These are phyloP conservation scores for Epichloe uncinata DNA, from an alignment of 2,329 filamentous ascomycete species.

Conservation along the genomic window DNA sequence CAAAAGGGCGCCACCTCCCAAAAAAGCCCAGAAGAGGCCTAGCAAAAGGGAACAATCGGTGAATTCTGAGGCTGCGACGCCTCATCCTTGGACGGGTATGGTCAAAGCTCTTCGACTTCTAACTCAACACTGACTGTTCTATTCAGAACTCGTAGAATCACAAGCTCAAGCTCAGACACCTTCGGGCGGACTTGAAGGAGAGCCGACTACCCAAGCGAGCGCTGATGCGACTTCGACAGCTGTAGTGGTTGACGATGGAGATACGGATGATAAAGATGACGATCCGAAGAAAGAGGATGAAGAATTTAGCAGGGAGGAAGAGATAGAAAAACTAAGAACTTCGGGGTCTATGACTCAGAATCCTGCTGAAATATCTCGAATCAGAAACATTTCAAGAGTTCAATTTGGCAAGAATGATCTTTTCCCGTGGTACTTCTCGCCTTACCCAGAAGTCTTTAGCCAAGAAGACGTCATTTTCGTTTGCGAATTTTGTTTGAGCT, in stretches of 20 bases:
- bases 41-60: constrained; percentile 45
- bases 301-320: constrained; percentile 67
- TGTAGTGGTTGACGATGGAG: constrained; percentile 36
- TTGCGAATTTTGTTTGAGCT: constrained; percentile 92
- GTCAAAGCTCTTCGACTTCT: neutral
- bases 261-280: constrained; percentile 37
- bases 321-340: constrained; percentile 91
- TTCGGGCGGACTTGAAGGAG: constrained; percentile 27
- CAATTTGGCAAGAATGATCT: constrained; percentile 89
- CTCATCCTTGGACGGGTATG: constrained; percentile 36
- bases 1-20: constrained; percentile 46
- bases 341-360: constrained; percentile 98
- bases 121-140: neutral
- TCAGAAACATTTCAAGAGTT: constrained; percentile 85
- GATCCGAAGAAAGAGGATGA: constrained; percentile 34
- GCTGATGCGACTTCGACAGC: constrained; percentile 32
- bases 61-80: constrained; percentile 38
- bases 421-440: constrained; percentile 98
- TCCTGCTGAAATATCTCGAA: constrained; percentile 88
- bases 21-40: constrained; percentile 44
- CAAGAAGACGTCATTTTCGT: constrained; percentile 88
- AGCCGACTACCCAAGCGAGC: constrained; percentile 30
- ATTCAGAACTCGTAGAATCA: constrained; percentile 33
- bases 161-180: constrained; percentile 32
- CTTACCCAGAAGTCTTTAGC: constrained; percentile 80